These are phyloP conservation scores for Cicer cuneatum DNA, from an alignment of 306 rosid species.

Conservation along the genomic window DNA sequence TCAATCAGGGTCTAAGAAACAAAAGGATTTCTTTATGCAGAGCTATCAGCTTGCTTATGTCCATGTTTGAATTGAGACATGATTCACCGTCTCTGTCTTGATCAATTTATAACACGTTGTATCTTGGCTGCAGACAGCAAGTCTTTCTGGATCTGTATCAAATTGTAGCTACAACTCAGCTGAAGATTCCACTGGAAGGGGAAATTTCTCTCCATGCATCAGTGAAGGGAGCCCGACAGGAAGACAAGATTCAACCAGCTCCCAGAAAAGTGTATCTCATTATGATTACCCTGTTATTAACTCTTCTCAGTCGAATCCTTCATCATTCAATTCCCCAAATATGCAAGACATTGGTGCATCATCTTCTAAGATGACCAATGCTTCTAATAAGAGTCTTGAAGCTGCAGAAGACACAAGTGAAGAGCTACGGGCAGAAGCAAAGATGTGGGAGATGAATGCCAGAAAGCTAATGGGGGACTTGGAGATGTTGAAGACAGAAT, in stretches of 20 bases:
- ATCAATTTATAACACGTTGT: conserved; percentile 30
- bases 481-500: conserved; percentile 68
- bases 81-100: conserved; percentile 36
- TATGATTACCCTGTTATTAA: conserved; percentile 35
- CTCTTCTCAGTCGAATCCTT: conserved; percentile 41
- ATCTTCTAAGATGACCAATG: conserved; percentile 40
- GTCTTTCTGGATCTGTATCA: conserved; percentile 54
- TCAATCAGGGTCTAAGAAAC: conserved; percentile 24
- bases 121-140: conserved; percentile 50
- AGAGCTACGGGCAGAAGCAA: conserved; percentile 90
- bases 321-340: conserved; percentile 42
- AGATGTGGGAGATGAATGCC: conserved; percentile 96
- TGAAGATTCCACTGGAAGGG: conserved; percentile 51
- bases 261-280: conserved; percentile 51
- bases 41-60: conserved; percentile 36
- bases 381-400: conserved; percentile 49
- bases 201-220: conserved; percentile 44
- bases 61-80: conserved; percentile 26
- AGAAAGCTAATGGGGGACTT: conserved; percentile 79
- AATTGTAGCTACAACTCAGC: conserved; percentile 51
- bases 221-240: conserved; percentile 44
- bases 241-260: conserved; percentile 48
- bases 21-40: conserved; percentile 36
- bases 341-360: conserved; percentile 42
- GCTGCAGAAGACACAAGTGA: conserved; percentile 59